Evolutionary conservation across 257 asterid species (phyloP).

Genomic region (Solanum medicagineum): DNA sequence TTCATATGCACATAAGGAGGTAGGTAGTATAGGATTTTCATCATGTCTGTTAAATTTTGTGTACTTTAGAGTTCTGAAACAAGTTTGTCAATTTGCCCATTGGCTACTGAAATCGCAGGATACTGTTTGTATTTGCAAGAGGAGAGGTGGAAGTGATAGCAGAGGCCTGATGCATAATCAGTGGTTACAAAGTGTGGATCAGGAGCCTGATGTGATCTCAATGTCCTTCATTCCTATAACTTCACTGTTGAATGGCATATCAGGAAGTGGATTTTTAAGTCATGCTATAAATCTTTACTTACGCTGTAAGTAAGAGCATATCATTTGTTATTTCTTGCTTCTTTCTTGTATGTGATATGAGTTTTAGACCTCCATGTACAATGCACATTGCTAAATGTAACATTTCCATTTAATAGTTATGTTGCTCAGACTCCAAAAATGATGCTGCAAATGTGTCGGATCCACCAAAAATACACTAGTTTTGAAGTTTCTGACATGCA

Average conservation of each 20-base stretch:
- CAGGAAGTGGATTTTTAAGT: slow-evolving; percentile 94
- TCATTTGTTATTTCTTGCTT: background rate
- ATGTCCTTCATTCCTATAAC: slow-evolving; percentile 94
- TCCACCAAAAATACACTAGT: background rate
- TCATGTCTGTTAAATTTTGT: slow-evolving; percentile 1
- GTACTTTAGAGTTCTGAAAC: background rate
- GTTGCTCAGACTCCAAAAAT: background rate
- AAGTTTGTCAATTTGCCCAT: slow-evolving; percentile 9
- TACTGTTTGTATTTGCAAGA: slow-evolving; percentile 57
- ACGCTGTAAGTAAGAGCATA: slow-evolving; percentile 61
- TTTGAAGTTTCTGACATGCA: background rate
- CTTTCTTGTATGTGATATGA: background rate
- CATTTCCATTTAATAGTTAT: background rate
- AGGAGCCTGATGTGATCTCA: slow-evolving; percentile 92
- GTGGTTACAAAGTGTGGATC: slow-evolving; percentile 81
- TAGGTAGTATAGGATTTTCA: slow-evolving; percentile 9
- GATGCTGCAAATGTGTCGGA: background rate
- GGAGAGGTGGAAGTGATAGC: slow-evolving; percentile 85
- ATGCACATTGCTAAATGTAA: background rate
- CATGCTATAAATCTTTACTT: slow-evolving; percentile 93
- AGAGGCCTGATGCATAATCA: slow-evolving; percentile 56
- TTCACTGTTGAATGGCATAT: slow-evolving; percentile 80
- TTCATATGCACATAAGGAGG: slow-evolving; percentile 87
- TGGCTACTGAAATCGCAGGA: slow-evolving; percentile 45
- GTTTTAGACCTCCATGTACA: background rate